Evolutionary conservation across 2,329 filamentous ascomycete genomes (phyloP).

Genomic region (Endocalyx cinctus): DNA sequence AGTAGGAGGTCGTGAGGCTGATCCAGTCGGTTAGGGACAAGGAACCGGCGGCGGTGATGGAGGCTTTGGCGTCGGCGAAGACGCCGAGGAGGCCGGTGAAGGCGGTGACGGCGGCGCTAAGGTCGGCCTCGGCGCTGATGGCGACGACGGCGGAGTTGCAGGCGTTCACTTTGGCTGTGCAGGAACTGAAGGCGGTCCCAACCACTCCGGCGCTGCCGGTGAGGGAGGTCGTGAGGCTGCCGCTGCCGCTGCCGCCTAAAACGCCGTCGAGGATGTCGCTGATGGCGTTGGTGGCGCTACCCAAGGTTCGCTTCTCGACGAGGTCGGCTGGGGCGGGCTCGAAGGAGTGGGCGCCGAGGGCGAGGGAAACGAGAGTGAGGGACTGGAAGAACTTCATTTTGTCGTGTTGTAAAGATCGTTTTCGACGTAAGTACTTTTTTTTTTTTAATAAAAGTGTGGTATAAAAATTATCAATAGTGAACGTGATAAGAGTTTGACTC

Average conservation of each 20-base stretch:
- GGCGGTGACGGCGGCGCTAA: conserved; percentile 3
- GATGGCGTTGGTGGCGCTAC: neutral
- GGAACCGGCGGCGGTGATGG: conserved; percentile 5
- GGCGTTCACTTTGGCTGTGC: neutral
- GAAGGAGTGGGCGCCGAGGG: no score
- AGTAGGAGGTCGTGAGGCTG: conserved; percentile 2
- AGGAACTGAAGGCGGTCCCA: conserved; percentile 1
- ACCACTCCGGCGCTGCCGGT: neutral
- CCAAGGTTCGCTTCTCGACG: no score
- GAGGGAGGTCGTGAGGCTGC: neutral
- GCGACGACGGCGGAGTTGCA: conserved; percentile 4
- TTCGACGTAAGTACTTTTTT: no score
- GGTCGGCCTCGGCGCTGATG: conserved; percentile 4
- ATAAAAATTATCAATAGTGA: no score
- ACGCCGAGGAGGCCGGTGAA: conserved; percentile 1
- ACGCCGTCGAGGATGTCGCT: neutral
- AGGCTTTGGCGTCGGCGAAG: conserved; percentile 2
- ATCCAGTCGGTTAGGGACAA: conserved; percentile 5
- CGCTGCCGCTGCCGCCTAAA: neutral
- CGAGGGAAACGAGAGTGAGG: no score
- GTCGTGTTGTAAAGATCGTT: no score
- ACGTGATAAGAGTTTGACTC: no score
- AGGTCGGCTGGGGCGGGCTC: no score
- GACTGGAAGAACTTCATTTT: no score
- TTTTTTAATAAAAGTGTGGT: no score